phyloP scores from a whole-genome alignment of 2,329 filamentous ascomycete species.

The Fusarium marasasianum region DNA sequence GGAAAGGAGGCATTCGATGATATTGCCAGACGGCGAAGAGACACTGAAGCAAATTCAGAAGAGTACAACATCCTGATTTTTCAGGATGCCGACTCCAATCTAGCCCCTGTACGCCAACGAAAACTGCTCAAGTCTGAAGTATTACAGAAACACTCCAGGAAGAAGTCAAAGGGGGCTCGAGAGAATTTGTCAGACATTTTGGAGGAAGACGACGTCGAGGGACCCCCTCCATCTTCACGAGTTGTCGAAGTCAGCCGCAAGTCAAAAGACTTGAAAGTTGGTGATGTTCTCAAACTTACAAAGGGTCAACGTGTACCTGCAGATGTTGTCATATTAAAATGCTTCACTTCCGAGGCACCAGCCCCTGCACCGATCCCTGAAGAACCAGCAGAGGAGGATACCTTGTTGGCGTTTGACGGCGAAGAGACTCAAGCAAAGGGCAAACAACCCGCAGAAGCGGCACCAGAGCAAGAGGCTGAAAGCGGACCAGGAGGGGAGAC shows the following conservation, averaged over 20 bases:
- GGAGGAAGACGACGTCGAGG: slow-evolving; percentile 66
- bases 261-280: slow-evolving; percentile 89
- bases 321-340: slow-evolving; percentile 93
- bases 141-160: slow-evolving; percentile 42
- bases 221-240: slow-evolving; percentile 55
- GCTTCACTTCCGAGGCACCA: slow-evolving; percentile 67
- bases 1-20: slow-evolving; percentile 97
- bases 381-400: slow-evolving; percentile 51
- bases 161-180: slow-evolving; percentile 45
- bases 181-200: slow-evolving; percentile 69
- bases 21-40: slow-evolving; percentile 83
- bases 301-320: slow-evolving; percentile 95
- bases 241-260: slow-evolving; percentile 78
- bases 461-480: slow-evolving; percentile 42
- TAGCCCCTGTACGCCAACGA: slow-evolving; percentile 51
- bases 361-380: slow-evolving; percentile 45
- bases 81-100: slow-evolving; percentile 60
- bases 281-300: slow-evolving; percentile 90
- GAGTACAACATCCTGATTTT: slow-evolving; percentile 83
- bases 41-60: slow-evolving; percentile 95
- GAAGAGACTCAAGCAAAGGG: slow-evolving; percentile 47
- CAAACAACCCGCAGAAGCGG: slow-evolving; percentile 47
- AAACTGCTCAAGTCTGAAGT: slow-evolving; percentile 56
- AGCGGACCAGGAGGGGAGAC: slow-evolving; percentile 77
- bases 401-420: slow-evolving; percentile 54